These are phyloP conservation scores for Penicillium digitatum DNA, from an alignment of 2,329 filamentous ascomycete species.

Conservation along the genomic window DNA sequence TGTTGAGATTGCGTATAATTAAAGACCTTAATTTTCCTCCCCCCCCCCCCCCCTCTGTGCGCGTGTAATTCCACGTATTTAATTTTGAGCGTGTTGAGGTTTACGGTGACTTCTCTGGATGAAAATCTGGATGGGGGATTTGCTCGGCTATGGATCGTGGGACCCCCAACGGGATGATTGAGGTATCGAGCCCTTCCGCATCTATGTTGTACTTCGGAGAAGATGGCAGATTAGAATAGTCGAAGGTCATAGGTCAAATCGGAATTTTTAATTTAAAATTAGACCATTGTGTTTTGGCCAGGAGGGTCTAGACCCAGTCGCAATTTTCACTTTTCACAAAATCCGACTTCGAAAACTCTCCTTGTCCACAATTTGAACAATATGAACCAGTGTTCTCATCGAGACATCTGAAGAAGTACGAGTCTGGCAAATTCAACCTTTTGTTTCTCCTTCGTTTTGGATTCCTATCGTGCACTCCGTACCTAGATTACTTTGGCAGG, in stretches of 20 bases:
- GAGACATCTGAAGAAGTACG: not conserved
- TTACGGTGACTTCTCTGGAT: too few relatives aligned
- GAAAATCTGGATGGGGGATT: too few relatives aligned
- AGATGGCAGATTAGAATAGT: not conserved
- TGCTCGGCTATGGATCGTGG: too few relatives aligned
- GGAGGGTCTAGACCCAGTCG: conserved; percentile 3
- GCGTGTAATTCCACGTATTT: not conserved
- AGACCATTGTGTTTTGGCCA: not conserved
- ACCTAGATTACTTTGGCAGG: conserved; percentile 7
- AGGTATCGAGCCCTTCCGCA: not conserved
- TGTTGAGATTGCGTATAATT: not conserved
- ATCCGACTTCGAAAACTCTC: not conserved
- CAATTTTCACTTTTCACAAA: conserved; percentile 8
- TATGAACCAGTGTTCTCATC: not conserved
- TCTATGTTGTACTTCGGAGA: too few relatives aligned
- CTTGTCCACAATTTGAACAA: not conserved
- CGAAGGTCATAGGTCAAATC: not conserved
- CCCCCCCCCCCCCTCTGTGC: not conserved
- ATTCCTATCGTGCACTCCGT: not conserved
- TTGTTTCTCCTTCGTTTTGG: not conserved
- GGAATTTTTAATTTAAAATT: conserved; percentile 7
- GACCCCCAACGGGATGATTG: not conserved
- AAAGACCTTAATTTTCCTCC: too few relatives aligned
- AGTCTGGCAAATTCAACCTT: not conserved
- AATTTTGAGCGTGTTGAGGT: not conserved